phyloP scores from a whole-genome alignment of 176 grass and related monocot species.

The Carex myosuroides region DNA sequence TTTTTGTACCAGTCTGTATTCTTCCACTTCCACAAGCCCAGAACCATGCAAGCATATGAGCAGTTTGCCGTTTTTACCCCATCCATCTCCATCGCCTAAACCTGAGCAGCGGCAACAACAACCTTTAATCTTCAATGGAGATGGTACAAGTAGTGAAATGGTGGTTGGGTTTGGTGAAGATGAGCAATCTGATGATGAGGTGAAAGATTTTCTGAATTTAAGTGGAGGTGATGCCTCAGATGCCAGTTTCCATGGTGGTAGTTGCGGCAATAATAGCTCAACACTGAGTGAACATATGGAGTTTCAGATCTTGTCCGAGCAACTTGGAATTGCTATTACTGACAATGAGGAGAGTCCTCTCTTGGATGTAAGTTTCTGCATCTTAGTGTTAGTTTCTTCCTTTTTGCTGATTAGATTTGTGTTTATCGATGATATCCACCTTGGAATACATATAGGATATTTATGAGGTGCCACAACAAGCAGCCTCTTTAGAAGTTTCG shows the following conservation, averaged over 20 bases:
- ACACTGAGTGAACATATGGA: constrained; percentile 60
- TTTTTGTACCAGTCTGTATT: constrained; percentile 66
- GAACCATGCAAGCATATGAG: constrained; percentile 29
- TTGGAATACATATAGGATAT: constrained; percentile 51
- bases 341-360: constrained; percentile 62
- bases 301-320: constrained; percentile 68
- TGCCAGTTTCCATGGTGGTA: constrained; percentile 34
- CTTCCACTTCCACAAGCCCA: constrained; percentile 26
- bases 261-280: constrained; percentile 25
- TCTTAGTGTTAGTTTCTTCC: background rate
- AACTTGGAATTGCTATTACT: constrained; percentile 63
- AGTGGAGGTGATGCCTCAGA: constrained; percentile 53
- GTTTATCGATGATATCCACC: background rate
- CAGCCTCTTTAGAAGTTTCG: constrained; percentile 3
- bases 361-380: constrained; percentile 60
- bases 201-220: constrained; percentile 67
- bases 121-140: constrained; percentile 31
- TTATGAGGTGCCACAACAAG: constrained; percentile 33
- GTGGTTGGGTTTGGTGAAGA: constrained; percentile 22
- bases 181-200: constrained; percentile 32
- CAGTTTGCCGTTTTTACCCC: constrained; percentile 69
- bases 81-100: constrained; percentile 41
- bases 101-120: constrained; percentile 40
- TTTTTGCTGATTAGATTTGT: background rate
- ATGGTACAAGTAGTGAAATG: constrained; percentile 20